Evolutionary conservation across 2,329 filamentous ascomycete species (phyloP).

Genomic region (Chalara sp.): DNA sequence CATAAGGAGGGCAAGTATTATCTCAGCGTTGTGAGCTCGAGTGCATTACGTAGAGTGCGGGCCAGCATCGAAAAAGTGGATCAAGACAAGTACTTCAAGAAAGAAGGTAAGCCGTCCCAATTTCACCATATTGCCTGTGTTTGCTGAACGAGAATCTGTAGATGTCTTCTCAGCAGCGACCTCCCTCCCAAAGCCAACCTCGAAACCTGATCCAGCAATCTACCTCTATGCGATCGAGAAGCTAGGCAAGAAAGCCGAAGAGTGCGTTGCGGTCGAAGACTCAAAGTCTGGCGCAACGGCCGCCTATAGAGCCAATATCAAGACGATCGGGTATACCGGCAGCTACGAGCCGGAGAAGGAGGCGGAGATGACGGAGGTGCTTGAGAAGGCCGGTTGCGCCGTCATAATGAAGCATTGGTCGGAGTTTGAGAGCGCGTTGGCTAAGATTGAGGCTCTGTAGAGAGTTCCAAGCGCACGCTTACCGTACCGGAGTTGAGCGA

Average conservation of each 20-base stretch:
- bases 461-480: background rate
- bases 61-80: constrained; percentile 74
- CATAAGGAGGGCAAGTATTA: constrained; percentile 56
- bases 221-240: constrained; percentile 72
- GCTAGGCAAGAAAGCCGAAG: constrained; percentile 62
- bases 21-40: constrained; percentile 75
- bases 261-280: constrained; percentile 82
- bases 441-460: constrained; percentile 13
- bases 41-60: constrained; percentile 68
- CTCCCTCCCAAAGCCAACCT: constrained; percentile 70
- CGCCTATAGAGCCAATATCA: constrained; percentile 70
- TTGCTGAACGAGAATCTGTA: background rate
- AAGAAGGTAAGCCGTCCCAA: constrained; percentile 41
- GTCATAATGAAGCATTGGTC: constrained; percentile 55
- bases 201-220: constrained; percentile 86
- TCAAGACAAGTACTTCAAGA: constrained; percentile 74
- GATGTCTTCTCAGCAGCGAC: constrained; percentile 75
- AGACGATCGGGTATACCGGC: constrained; percentile 78
- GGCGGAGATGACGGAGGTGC: constrained; percentile 43
- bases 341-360: constrained; percentile 59
- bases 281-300: constrained; percentile 78
- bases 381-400: constrained; percentile 55
- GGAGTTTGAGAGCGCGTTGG: constrained; percentile 36
- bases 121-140: background rate
- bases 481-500: background rate